Percentiles rank a stretch among this genome's conserved stretches.
Conservation (phyloP, 2,329 filamentous ascomycete species). For the Septoria petroselini region DNA sequence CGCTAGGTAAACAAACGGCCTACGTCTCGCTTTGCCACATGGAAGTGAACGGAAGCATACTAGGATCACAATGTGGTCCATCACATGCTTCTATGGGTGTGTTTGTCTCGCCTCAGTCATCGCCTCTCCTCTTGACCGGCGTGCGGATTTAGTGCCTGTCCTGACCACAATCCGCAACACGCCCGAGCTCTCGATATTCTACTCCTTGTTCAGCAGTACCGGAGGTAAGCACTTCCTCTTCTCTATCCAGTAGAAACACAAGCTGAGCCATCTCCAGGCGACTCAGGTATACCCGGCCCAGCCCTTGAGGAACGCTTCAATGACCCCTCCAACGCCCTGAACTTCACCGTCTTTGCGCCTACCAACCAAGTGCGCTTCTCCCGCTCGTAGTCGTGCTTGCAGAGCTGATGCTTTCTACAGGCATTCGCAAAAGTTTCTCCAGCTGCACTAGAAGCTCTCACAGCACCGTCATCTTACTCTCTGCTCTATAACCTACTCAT, state of each 20-base stretch:
- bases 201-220: slow-evolving; percentile 17
- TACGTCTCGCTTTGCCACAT: too few relatives aligned
- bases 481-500: slow-evolving; percentile 18
- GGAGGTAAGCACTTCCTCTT: neutral
- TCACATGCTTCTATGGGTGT: too few relatives aligned
- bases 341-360: slow-evolving; percentile 21
- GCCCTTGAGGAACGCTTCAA: slow-evolving; percentile 24
- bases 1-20: too few relatives aligned
- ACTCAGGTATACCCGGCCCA: slow-evolving; percentile 17
- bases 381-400: neutral
- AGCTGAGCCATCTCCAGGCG: neutral
- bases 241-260: neutral
- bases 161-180: slow-evolving; percentile 15
- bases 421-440: slow-evolving; percentile 13
- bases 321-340: slow-evolving; percentile 5
- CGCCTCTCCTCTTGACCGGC: too few relatives aligned
- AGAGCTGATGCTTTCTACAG: neutral
- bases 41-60: too few relatives aligned
- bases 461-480: slow-evolving; percentile 11
- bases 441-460: slow-evolving; percentile 8
- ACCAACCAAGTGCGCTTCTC: slow-evolving; percentile 18
- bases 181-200: slow-evolving; percentile 17
- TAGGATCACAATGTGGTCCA: too few relatives aligned
- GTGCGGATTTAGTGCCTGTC: neutral
- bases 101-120: too few relatives aligned